Conservation (phyloP, 495 filamentous ascomycete species). For the Penicillium salamii region DNA sequence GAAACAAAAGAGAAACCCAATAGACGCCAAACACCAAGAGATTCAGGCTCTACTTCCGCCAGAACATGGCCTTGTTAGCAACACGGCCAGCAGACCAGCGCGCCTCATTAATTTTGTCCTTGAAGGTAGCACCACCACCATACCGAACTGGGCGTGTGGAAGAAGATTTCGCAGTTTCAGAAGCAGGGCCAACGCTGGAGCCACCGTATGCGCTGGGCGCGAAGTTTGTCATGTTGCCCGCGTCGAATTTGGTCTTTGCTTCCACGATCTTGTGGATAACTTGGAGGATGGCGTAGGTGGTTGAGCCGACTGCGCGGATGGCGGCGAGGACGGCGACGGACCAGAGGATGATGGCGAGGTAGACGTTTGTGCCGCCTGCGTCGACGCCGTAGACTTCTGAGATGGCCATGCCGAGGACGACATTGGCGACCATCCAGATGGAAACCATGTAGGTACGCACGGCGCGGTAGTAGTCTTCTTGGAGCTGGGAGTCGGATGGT, state of each 20-base stretch:
- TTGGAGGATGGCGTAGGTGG: conserved; percentile 78
- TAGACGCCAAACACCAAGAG: conserved; percentile 1
- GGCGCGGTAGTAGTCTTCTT: conserved; percentile 97
- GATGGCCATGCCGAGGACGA: conserved; percentile 88
- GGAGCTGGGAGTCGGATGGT: conserved; percentile 73
- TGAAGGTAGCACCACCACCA: conserved; percentile 31
- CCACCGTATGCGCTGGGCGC: conserved; percentile 23
- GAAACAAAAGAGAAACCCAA: conserved; percentile 2
- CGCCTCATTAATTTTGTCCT: conserved; percentile 37
- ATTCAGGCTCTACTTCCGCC: conserved; percentile 33
- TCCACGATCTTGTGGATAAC: conserved; percentile 82
- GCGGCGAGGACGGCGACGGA: conserved; percentile 79
- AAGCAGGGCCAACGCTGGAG: conserved; percentile 22
- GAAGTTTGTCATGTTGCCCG: conserved; percentile 38
- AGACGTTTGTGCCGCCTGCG: conserved; percentile 76
- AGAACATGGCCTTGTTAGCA: conserved; percentile 43
- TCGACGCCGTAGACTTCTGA: conserved; percentile 75
- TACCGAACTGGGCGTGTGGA: conserved; percentile 29
- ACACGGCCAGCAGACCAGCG: conserved; percentile 36
- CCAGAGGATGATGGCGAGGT: conserved; percentile 93
- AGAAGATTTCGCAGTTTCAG: conserved; percentile 20
- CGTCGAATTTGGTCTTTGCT: conserved; percentile 66
- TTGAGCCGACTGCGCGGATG: conserved; percentile 79
- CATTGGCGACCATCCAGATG: conserved; percentile 92
- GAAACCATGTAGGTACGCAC: conserved; percentile 98